These are phyloP conservation scores for Moniliophthora roreri DNA, from an alignment of 1,284 basidiomycete species.

Conservation along the genomic window DNA sequence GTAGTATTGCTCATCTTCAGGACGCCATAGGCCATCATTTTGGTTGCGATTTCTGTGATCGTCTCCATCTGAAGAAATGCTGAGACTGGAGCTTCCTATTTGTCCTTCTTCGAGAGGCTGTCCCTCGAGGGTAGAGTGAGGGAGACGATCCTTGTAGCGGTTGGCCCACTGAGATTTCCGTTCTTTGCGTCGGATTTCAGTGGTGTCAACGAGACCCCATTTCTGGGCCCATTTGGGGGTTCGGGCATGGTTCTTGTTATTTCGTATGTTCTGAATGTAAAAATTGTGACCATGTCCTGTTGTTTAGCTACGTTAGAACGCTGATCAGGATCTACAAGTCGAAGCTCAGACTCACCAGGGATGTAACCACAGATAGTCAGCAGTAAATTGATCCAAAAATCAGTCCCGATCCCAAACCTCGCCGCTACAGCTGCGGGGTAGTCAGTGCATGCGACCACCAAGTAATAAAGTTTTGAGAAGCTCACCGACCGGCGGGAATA, in stretches of 20 bases:
- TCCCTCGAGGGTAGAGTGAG: slow-evolving; percentile 68
- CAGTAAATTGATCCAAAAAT: slow-evolving; percentile 92
- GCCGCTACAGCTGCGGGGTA: slow-evolving; percentile 80
- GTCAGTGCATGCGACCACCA: slow-evolving; percentile 9
- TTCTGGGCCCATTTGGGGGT: slow-evolving; percentile 95
- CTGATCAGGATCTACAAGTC: not conserved
- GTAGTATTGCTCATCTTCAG: slow-evolving; percentile 75
- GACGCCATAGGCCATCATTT: slow-evolving; percentile 61
- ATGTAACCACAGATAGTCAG: slow-evolving; percentile 91
- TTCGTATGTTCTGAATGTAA: slow-evolving; percentile 94
- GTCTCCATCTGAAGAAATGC: slow-evolving; percentile 41
- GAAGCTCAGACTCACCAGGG: slow-evolving; percentile 56
- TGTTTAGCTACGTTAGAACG: slow-evolving; percentile 17
- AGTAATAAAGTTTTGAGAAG: slow-evolving; percentile 6
- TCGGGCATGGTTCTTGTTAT: slow-evolving; percentile 89
- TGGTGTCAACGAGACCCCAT: slow-evolving; percentile 83
- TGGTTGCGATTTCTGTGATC: slow-evolving; percentile 30
- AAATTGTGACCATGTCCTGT: slow-evolving; percentile 87
- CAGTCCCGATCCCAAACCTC: slow-evolving; percentile 89
- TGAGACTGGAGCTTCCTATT: slow-evolving; percentile 45
- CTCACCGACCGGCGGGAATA: slow-evolving; percentile 86
- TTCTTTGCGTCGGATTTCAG: slow-evolving; percentile 73
- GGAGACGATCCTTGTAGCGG: slow-evolving; percentile 84
- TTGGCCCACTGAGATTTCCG: slow-evolving; percentile 84
- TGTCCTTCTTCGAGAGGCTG: slow-evolving; percentile 82